Evolutionary conservation across 352 stramenopile species (phyloP), one percentile per base, ranked within the genome.

Genomic region (Phytophthora kernoviae): DNA sequence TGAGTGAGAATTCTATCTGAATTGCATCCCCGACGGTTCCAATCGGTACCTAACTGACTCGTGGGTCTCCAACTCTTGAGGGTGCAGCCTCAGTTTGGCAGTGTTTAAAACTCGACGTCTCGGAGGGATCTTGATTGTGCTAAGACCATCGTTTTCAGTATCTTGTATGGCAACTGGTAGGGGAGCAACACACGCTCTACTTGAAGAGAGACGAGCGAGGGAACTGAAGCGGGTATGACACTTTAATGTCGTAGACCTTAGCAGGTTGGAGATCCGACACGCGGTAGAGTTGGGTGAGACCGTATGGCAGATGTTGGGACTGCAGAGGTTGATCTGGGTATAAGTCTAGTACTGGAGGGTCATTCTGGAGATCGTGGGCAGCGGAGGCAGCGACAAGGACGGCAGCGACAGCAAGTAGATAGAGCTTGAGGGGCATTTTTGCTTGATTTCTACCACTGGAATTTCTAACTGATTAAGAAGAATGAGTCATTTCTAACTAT

Each of bases 241-340:
- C 71, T 69, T 93, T 93, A 61, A 93, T 69, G 55, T 91, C 81
- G 68, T 90, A 93, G 15, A 87, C 71, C 12, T 58, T 69, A 56
- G 21, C 18, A 0, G 74, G 67, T 4, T 79, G 61, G 10, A 93
- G 68, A 10, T 76, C 59, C 27, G 66, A 65, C n/a, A 90, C 59
- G 46, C 71, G 77, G 47, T 82, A 93, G 58, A 82, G 36, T 44
- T 84, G 76, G 12, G 67, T 67, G 6, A 73, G 36, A 30, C 77
- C 79, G 27, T 83, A 89, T 18, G 52, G 57, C 6, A 86, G 42
- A 42, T 54, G 70, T 58, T 88, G 56, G 4, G 60, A 73, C 20
- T 60, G 21, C 1, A 70, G 70, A 10, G 76, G 69, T 24, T 62
- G 43, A 26, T 91, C 77, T 5, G 80, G 82, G 40, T 69, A 75